These are phyloP conservation scores for Echium plantagineum DNA, from an alignment of 257 asterid species.

Conservation along the genomic window DNA sequence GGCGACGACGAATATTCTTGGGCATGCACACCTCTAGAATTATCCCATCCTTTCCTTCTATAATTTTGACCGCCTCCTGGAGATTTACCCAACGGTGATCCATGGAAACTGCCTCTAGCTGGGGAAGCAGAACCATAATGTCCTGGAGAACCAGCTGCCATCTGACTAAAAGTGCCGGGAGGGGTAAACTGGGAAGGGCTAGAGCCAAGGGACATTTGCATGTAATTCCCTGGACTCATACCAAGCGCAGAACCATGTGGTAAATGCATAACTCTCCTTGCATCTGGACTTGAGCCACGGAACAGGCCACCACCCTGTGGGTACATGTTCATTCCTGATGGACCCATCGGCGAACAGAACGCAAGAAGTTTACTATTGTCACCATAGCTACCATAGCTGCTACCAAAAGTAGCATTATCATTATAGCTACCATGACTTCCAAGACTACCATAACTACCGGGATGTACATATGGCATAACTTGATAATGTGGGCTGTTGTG, in stretches of 20 bases:
- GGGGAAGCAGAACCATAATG: constrained; percentile 83
- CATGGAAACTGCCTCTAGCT: constrained; percentile 50
- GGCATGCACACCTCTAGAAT: constrained; percentile 52
- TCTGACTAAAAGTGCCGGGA: constrained; percentile 65
- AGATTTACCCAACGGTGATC: constrained; percentile 83
- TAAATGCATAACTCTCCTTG: constrained; percentile 65
- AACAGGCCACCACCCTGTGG: constrained; percentile 56
- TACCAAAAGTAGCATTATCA: constrained; percentile 67
- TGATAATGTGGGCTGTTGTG: constrained; percentile 81
- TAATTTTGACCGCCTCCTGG: constrained; percentile 71
- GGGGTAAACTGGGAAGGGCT: constrained; percentile 98
- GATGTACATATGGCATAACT: constrained; percentile 58
- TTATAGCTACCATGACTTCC: constrained; percentile 98
- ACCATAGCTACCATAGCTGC: constrained; percentile 94
- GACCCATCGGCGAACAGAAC: constrained; percentile 86
- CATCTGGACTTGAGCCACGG: constrained; percentile 84
- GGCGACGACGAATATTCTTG: constrained; percentile 52
- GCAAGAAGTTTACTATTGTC: constrained; percentile 74
- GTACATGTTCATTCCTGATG: constrained; percentile 69
- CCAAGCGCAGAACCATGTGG: constrained; percentile 77
- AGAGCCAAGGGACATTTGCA: constrained; percentile 93
- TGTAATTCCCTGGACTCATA: constrained; percentile 80
- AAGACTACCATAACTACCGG: constrained; percentile 90
- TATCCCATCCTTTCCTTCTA: constrained; percentile 62
- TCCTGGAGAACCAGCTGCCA: constrained; percentile 80